Conservation (phyloP, 2,329 filamentous ascomycete species). For the Sclerotinia sclerotiorum region DNA sequence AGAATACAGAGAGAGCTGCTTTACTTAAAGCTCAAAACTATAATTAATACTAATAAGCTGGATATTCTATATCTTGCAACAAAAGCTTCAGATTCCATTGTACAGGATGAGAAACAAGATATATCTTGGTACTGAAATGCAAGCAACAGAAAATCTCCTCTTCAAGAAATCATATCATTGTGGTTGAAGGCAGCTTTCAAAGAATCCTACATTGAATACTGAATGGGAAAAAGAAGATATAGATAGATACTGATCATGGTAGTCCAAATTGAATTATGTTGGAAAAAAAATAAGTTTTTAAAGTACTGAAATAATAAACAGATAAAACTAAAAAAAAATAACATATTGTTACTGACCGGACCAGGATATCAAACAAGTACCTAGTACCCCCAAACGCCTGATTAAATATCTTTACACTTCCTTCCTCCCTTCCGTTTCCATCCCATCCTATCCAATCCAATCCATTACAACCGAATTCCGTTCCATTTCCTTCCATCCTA, state of each 20-base stretch:
- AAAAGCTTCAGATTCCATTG: not conserved
- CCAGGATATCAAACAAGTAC: conserved; percentile 38
- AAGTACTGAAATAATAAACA: not conserved
- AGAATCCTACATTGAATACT: not conserved
- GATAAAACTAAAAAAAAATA: not conserved
- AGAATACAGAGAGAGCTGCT: too few relatives aligned
- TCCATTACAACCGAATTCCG: conserved; percentile 26
- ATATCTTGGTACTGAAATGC: too few relatives aligned
- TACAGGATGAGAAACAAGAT: not conserved
- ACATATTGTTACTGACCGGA: conserved; percentile 21
- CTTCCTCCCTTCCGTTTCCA: conserved; percentile 24
- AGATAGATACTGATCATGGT: not conserved
- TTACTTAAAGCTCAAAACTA: too few relatives aligned
- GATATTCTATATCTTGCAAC: too few relatives aligned
- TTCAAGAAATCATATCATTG: too few relatives aligned
- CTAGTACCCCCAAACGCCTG: conserved; percentile 46
- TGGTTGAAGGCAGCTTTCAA: not conserved
- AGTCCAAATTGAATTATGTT: too few relatives aligned
- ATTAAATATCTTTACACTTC: conserved; percentile 42
- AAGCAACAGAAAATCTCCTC: not conserved
- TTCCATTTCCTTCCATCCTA: conserved; percentile 29
- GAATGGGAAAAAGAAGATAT: not conserved
- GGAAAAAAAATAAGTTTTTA: too few relatives aligned
- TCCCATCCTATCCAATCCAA: conserved; percentile 37
- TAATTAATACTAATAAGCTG: too few relatives aligned